Evolutionary conservation across 1,284 basidiomycete genomes (phyloP).

Genomic region (Ganoderma lingzhi): DNA sequence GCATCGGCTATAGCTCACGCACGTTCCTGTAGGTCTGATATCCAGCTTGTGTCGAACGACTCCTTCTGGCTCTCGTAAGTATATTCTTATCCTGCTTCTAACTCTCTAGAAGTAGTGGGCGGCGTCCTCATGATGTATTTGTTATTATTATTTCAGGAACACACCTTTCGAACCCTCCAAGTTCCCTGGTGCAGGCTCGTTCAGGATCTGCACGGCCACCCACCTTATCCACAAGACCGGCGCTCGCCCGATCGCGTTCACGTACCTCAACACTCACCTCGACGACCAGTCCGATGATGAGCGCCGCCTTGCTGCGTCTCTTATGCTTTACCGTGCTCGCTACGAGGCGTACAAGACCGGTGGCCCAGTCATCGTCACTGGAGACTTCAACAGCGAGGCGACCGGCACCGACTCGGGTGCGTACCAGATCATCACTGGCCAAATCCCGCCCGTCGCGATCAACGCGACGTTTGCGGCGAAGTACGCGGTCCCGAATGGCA

Average conservation of each 20-base stretch:
- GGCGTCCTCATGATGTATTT: slow-evolving; percentile 2
- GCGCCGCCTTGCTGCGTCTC: slow-evolving; percentile 57
- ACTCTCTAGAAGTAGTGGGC: background rate
- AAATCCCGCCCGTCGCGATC: slow-evolving; percentile 48
- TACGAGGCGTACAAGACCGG: slow-evolving; percentile 53
- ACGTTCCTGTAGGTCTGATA: slow-evolving; percentile 40
- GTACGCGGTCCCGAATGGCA: slow-evolving; percentile 46
- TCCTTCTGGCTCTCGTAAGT: slow-evolving; percentile 65
- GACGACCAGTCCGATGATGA: slow-evolving; percentile 64
- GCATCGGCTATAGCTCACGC: background rate
- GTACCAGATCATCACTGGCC: slow-evolving; percentile 59
- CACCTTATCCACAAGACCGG: slow-evolving; percentile 45
- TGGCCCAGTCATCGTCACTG: slow-evolving; percentile 55
- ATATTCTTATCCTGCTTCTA: background rate
- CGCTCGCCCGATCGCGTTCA: slow-evolving; percentile 42
- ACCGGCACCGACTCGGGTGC: slow-evolving; percentile 55
- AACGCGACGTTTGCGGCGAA: slow-evolving; percentile 52
- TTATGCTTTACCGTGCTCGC: slow-evolving; percentile 56
- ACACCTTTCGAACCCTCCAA: slow-evolving; percentile 59
- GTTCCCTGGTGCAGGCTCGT: slow-evolving; percentile 62
- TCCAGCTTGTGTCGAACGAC: slow-evolving; percentile 53
- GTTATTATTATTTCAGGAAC: slow-evolving; percentile 39
- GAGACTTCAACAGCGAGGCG: slow-evolving; percentile 63
- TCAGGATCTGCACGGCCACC: slow-evolving; percentile 58
- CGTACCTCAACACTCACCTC: slow-evolving; percentile 60